phyloP scores from a whole-genome alignment of 192 early-diverging fungal species.

The Linnemannia exigua region DNA sequence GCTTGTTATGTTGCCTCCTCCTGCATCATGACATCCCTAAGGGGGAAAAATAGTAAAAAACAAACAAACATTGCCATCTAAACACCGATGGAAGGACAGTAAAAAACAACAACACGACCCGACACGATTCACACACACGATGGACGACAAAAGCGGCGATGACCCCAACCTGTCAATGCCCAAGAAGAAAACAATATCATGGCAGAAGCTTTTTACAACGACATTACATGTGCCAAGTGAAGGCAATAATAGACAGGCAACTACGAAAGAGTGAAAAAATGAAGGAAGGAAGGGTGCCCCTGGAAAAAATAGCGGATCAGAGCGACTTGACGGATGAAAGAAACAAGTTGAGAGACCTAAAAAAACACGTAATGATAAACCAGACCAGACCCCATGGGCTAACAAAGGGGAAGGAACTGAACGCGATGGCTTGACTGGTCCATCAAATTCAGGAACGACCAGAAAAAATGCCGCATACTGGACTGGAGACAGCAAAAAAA shows the following conservation, averaged over 20 bases:
- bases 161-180: neutral
- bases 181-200: constrained; percentile 1
- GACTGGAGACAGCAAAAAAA: neutral
- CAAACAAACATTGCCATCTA: neutral
- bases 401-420: neutral
- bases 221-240: neutral
- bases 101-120: neutral
- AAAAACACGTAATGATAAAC: neutral
- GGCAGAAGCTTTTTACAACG: neutral
- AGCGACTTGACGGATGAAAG: too few relatives aligned
- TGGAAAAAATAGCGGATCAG: neutral
- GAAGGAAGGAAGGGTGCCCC: neutral
- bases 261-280: neutral
- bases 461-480: neutral
- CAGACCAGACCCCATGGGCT: neutral
- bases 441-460: neutral
- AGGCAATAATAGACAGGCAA: neutral
- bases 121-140: too few relatives aligned
- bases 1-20: neutral
- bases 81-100: neutral
- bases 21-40: neutral
- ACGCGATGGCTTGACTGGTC: constrained; percentile 3
- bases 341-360: neutral
- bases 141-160: too few relatives aligned
- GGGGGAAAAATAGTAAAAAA: neutral